These are phyloP conservation scores for Tolypocladium nubicola DNA, from an alignment of 2,329 filamentous ascomycete genomes.

Conservation along the genomic window DNA sequence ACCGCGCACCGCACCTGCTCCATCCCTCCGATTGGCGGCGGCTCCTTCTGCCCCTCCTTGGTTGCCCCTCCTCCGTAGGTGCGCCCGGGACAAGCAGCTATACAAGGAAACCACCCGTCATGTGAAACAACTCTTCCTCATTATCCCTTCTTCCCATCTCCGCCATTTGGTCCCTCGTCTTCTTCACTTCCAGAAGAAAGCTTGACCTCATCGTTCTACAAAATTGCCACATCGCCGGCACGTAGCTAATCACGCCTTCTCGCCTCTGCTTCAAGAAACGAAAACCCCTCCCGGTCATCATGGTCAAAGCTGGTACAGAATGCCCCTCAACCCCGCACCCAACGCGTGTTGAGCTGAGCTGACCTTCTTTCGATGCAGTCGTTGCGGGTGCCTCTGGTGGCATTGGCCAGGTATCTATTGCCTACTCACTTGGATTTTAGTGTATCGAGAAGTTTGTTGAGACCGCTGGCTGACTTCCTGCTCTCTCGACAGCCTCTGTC, in stretches of 20 bases:
- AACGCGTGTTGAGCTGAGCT: conserved; percentile 6
- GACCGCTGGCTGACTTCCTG: conserved; percentile 9
- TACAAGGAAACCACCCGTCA: not conserved
- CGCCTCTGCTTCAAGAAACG: not conserved
- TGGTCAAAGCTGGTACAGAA: conserved; percentile 52
- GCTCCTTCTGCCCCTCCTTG: not conserved
- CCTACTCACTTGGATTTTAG: not conserved
- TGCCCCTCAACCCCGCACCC: conserved; percentile 13
- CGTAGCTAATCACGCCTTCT: not conserved
- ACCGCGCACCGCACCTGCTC: not conserved
- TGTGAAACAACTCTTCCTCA: not conserved
- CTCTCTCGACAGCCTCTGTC: conserved; percentile 64
- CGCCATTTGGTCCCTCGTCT: not conserved
- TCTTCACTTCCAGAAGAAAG: not conserved
- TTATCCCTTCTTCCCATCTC: not conserved
- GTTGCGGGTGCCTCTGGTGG: conserved; percentile 96
- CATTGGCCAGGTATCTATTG: conserved; percentile 77
- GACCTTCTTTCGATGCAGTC: conserved; percentile 29
- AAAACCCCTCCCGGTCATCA: conserved; percentile 19
- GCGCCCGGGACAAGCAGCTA: not conserved
- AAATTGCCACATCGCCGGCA: not conserved
- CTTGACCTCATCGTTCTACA: not conserved
- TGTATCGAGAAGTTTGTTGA: not conserved
- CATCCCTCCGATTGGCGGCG: conserved; percentile 1
- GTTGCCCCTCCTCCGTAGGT: not conserved